phyloP scores from a whole-genome alignment of 495 filamentous ascomycete species.

The Lentithecium fluviatile region DNA sequence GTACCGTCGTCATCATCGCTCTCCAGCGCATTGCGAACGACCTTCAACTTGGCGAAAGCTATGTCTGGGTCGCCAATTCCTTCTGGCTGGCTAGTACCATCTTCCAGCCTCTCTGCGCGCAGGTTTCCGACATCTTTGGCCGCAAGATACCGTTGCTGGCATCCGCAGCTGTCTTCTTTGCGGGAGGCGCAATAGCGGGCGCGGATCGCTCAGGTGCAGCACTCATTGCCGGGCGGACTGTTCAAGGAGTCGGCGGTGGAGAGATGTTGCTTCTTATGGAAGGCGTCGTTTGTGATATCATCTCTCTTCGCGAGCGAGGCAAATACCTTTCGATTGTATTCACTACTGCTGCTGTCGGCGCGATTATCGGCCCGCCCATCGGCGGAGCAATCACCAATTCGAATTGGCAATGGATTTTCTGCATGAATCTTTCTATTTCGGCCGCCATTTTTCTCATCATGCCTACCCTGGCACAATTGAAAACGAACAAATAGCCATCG shows the following conservation, averaged over 20 bases:
- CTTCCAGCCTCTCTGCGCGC: conserved; percentile 11
- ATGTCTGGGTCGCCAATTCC: conserved; percentile 1
- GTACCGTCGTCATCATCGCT: not conserved
- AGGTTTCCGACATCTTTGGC: conserved; percentile 7
- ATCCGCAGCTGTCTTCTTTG: not conserved
- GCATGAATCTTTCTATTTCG: no score
- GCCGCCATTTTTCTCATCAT: no score
- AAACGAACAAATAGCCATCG: not conserved
- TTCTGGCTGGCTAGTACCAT: conserved; percentile 1
- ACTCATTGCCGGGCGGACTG: conserved; percentile 2
- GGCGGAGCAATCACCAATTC: conserved; percentile 4
- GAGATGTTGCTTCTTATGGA: conserved; percentile 2
- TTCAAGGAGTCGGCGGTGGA: conserved; percentile 6
- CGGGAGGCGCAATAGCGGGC: conserved; percentile 1
- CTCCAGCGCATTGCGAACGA: not conserved
- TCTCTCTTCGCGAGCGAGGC: conserved; percentile 1
- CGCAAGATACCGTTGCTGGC: not conserved
- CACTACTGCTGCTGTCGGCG: not conserved
- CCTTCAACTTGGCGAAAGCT: not conserved
- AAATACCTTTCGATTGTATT: conserved; percentile 1
- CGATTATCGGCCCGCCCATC: not conserved
- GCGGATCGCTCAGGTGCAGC: not conserved
- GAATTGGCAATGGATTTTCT: conserved; percentile 5
- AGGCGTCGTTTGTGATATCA: conserved; percentile 3
- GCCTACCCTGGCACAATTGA: not conserved